phyloP scores from a whole-genome alignment of 2,329 filamentous ascomycete species.

The Nothophaeocryptopus gaeumannii region DNA sequence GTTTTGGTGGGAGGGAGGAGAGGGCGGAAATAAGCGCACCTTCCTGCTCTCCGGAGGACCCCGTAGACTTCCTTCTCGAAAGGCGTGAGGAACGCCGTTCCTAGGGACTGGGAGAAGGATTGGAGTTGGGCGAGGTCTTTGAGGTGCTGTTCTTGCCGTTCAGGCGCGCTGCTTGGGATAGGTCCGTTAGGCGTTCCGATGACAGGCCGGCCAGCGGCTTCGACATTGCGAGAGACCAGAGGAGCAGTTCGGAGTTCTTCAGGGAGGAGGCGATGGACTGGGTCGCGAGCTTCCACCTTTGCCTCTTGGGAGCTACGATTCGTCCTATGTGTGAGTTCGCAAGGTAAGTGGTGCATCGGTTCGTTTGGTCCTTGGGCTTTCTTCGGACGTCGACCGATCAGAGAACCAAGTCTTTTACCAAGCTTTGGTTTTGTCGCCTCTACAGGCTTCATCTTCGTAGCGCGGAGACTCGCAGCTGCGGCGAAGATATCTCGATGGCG shows the following conservation, averaged over 20 bases:
- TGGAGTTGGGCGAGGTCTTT: slow-evolving; percentile 3
- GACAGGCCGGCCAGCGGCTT: too few relatives aligned
- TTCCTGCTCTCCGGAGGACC: slow-evolving; percentile 4
- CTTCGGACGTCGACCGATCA: neutral
- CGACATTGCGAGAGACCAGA: too few relatives aligned
- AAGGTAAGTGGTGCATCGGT: neutral
- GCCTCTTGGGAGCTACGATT: neutral
- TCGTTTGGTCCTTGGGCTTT: neutral
- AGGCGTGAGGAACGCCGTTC: slow-evolving; percentile 3
- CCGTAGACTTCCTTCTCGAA: slow-evolving; percentile 6
- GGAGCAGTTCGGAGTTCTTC: slow-evolving; percentile 4
- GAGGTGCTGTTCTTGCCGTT: neutral
- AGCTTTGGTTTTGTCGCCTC: neutral
- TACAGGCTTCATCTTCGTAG: neutral
- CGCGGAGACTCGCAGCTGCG: neutral
- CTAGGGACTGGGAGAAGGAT: neutral
- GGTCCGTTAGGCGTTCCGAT: neutral
- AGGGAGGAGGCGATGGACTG: slow-evolving; percentile 3
- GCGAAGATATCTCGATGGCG: slow-evolving; percentile 7
- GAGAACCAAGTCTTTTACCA: neutral
- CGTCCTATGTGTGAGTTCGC: neutral
- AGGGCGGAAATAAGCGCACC: slow-evolving; percentile 9
- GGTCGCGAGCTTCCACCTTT: neutral
- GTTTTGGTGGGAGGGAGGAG: slow-evolving; percentile 1
- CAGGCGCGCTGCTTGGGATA: neutral